phyloP scores from a whole-genome alignment of 495 filamentous ascomycete species.

The Talaromyces trachyspermus region DNA sequence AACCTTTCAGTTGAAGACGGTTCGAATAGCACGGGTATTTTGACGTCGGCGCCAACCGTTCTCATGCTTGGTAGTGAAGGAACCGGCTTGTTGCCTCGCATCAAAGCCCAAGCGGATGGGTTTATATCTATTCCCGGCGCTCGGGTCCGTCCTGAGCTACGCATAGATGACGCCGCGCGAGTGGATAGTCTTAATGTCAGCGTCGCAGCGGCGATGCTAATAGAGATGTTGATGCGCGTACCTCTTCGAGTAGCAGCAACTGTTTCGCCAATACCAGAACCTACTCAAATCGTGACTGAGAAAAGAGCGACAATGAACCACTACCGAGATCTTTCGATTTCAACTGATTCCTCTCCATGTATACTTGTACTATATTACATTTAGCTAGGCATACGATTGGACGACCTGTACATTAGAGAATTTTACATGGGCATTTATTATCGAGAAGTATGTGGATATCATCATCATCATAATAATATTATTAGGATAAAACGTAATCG shows the following conservation, averaged over 20 bases:
- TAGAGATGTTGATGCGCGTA: slow-evolving; percentile 51
- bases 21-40: slow-evolving; percentile 30
- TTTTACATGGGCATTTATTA: not conserved
- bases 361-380: slow-evolving; percentile 6
- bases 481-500: too few species aligned
- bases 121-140: slow-evolving; percentile 47
- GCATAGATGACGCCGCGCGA: slow-evolving; percentile 33
- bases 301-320: too few species aligned
- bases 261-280: not conserved
- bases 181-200: slow-evolving; percentile 82
- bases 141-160: slow-evolving; percentile 23
- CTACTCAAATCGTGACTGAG: too few species aligned
- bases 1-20: not conserved
- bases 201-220: slow-evolving; percentile 72
- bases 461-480: not conserved
- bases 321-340: slow-evolving; percentile 6
- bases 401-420: not conserved
- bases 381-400: not conserved
- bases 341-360: not conserved
- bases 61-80: slow-evolving; percentile 81
- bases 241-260: slow-evolving; percentile 24
- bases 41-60: slow-evolving; percentile 57
- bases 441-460: too few species aligned
- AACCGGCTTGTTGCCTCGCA: slow-evolving; percentile 54
- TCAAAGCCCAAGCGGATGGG: slow-evolving; percentile 57